These are phyloP conservation scores for Mucor saturninus DNA, from an alignment of 371 early-diverging fungal genomes.

Conservation along the genomic window DNA sequence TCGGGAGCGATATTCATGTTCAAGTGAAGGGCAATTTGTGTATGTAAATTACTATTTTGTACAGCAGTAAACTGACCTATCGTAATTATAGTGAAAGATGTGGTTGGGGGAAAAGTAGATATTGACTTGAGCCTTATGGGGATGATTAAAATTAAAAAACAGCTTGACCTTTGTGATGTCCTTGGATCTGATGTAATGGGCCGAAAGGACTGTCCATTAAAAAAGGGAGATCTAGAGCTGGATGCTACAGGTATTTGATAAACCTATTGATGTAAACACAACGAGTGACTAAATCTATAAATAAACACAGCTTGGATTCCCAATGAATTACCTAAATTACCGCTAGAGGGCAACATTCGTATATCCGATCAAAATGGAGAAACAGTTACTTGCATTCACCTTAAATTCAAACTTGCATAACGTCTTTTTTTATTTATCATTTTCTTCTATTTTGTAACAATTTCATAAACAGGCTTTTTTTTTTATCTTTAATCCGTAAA, in stretches of 20 bases:
- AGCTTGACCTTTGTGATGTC: conserved; percentile 45
- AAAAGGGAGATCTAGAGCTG: conserved; percentile 41
- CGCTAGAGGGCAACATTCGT: conserved; percentile 43
- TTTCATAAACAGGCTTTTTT: conserved; percentile 4
- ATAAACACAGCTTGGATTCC: conserved; percentile 46
- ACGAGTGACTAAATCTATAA: neutral
- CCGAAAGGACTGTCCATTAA: conserved; percentile 38
- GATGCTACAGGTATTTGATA: conserved; percentile 43
- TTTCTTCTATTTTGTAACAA: neutral
- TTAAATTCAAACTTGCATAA: conserved; percentile 27
- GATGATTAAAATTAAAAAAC: conserved; percentile 53
- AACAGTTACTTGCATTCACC: conserved; percentile 49
- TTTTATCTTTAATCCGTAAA: conserved; percentile 2
- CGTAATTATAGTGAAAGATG: conserved; percentile 22
- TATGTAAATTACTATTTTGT: conserved; percentile 11
- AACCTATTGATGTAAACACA: neutral
- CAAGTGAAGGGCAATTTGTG: conserved; percentile 45
- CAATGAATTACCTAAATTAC: conserved; percentile 48
- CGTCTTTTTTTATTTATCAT: too few relatives aligned
- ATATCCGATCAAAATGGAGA: conserved; percentile 48
- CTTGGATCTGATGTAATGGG: conserved; percentile 48
- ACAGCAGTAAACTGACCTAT: neutral
- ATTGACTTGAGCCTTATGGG: conserved; percentile 48
- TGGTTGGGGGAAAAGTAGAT: conserved; percentile 42
- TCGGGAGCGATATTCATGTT: conserved; percentile 49